Base-by-base conservation (phyloP, 2,329 filamentous ascomycete genomes). In the Chrysosporium keratinophilum region DNA sequence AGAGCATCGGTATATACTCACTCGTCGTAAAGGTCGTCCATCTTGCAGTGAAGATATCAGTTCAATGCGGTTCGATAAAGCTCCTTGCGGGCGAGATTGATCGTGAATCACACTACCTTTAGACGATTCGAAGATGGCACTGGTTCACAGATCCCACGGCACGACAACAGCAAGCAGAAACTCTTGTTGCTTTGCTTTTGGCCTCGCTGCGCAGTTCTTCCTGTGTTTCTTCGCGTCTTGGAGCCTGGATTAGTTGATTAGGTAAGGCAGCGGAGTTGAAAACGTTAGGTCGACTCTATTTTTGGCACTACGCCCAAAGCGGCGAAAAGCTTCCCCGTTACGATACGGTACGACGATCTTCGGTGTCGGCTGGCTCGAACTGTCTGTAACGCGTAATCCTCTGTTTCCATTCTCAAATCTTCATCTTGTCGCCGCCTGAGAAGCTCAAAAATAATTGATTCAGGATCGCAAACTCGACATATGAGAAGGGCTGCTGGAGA, bases 11-110 rank as follows among this genome's bases (percentile, higher is more conserved):
- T 7, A 7, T 28, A 28, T 50, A 58, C 62, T 60, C 75, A 94
- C 88, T 97, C 91, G 75, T 97, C 91, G 70, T 97, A 96, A 63
- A 96, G 83, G 72, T 96, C 90, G 76, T 96, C 90, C 89, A 95
- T 93, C 64, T 64, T 73, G 66, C 23, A 31, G 33, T 17, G 34
- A 15, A 20, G 17, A 14, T 31, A 17, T 2, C 31, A 14, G 33
- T 20, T 31, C 41, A 46, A 44, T 44, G 7, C 50, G 14, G 28
- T 34, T 52, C 23, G 12, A 31, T 17, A 19, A 5, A 42, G 9
- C 12, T 10, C 2, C n/a, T 20, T 33, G 9, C 10, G 12, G 2
- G 33, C 19, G 4, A 40, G 9, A 40, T 12, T 14, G 45, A 40
- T 14, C 35, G 7, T 33, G 6, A 19, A 31, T 17, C 34, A 15